Evolutionary conservation across 2,329 filamentous ascomycete genomes (phyloP).

Genomic region (Ascocoryne sarcoides): DNA sequence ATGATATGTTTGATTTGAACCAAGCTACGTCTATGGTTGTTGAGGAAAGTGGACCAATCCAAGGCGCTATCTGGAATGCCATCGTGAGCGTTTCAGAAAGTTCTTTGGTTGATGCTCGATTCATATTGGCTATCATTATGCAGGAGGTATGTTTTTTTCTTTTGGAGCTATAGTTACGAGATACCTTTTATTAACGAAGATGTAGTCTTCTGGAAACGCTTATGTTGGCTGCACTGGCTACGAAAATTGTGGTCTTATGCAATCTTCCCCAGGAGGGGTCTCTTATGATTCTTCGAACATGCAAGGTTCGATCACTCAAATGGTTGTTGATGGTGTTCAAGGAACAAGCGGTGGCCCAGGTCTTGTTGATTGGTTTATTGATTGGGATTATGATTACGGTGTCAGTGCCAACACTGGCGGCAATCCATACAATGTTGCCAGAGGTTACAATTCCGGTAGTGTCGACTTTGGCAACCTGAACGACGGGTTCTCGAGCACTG

Average conservation of each 20-base stretch:
- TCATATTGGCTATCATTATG: constrained; percentile 25
- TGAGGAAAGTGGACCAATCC: background rate
- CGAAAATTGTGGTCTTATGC: constrained; percentile 23
- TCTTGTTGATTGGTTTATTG: constrained; percentile 13
- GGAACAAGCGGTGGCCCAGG: constrained; percentile 18
- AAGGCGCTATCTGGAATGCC: constrained; percentile 5
- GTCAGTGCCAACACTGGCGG: background rate
- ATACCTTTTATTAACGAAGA: no score
- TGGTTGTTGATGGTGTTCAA: constrained; percentile 22
- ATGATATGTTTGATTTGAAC: constrained; percentile 13
- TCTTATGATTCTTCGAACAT: constrained; percentile 14
- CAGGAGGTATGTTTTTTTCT: constrained; percentile 18
- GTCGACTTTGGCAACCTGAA: constrained; percentile 21
- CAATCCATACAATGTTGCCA: constrained; percentile 24
- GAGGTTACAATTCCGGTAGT: constrained; percentile 26
- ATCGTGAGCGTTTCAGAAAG: constrained; percentile 10
- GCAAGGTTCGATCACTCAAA: constrained; percentile 18
- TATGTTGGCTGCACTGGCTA: constrained; percentile 18
- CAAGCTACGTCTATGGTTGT: background rate
- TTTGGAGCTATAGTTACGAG: no score
- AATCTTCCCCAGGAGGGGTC: constrained; percentile 16
- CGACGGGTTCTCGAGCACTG: constrained; percentile 20
- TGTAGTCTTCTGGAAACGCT: constrained; percentile 20
- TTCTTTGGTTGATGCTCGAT: constrained; percentile 18
- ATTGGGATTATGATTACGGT: background rate